Conservation (phyloP, 2,329 filamentous ascomycete genomes). For the Ophiocordyceps unilateralis region DNA sequence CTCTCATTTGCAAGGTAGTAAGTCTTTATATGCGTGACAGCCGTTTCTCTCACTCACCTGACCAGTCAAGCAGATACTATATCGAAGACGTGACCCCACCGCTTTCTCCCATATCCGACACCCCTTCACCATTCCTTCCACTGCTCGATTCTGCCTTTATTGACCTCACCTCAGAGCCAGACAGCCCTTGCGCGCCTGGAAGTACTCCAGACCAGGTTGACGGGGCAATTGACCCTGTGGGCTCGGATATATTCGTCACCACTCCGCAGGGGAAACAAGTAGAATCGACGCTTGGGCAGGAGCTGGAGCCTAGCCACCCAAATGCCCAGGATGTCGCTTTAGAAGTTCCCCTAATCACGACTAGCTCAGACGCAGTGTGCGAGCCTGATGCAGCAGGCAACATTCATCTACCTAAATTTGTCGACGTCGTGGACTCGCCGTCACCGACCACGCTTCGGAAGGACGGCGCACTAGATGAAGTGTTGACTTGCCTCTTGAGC, state of each 20-base stretch:
- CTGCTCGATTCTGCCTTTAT: slow-evolving; percentile 6
- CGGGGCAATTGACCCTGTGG: neutral
- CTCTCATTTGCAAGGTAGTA: neutral
- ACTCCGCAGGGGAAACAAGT: neutral
- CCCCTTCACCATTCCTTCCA: slow-evolving; percentile 7
- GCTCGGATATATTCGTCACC: neutral
- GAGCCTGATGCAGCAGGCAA: neutral
- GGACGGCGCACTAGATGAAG: slow-evolving; percentile 7
- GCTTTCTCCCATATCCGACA: slow-evolving; percentile 10
- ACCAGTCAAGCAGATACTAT: neutral
- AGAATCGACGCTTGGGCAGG: neutral
- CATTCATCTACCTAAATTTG: neutral
- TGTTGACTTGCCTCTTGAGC: slow-evolving; percentile 8
- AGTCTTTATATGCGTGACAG: neutral
- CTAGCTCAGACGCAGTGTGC: slow-evolving; percentile 3
- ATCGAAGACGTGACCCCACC: slow-evolving; percentile 9
- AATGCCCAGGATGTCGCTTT: slow-evolving; percentile 4
- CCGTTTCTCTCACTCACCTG: neutral
- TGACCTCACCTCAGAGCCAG: slow-evolving; percentile 14
- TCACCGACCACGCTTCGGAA: neutral
- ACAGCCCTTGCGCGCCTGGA: slow-evolving; percentile 6
- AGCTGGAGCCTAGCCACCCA: neutral
- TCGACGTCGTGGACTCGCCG: neutral
- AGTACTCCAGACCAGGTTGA: slow-evolving; percentile 1
- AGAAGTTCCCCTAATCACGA: slow-evolving; percentile 8